Percentiles rank a stretch among this genome's conserved stretches.
Conservation (phyloP, 1,284 basidiomycete genomes). For the Phylloboletellus chloephorus region DNA sequence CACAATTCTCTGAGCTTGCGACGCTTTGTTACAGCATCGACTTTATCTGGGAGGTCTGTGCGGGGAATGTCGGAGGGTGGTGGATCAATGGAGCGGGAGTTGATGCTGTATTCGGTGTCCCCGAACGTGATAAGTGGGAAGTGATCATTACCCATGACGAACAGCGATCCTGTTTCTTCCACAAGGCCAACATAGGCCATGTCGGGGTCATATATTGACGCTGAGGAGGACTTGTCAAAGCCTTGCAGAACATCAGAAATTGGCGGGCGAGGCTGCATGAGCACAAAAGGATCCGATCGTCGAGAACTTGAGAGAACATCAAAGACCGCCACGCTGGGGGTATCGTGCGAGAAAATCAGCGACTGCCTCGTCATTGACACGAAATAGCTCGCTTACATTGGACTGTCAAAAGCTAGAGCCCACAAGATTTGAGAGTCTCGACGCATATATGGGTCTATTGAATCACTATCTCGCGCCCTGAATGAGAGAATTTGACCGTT, state of each 20-base stretch:
- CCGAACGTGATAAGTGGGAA: slow-evolving; percentile 76
- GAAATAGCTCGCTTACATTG: slow-evolving; percentile 18
- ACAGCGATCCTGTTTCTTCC: slow-evolving; percentile 66
- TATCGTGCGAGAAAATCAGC: slow-evolving; percentile 9
- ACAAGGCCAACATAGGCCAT: slow-evolving; percentile 72
- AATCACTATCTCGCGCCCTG: slow-evolving; percentile 37
- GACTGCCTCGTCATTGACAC: not conserved
- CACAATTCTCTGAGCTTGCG: slow-evolving; percentile 37
- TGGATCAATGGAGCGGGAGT: slow-evolving; percentile 34
- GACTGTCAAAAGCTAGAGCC: slow-evolving; percentile 30
- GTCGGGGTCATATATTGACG: slow-evolving; percentile 44
- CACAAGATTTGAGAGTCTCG: slow-evolving; percentile 47
- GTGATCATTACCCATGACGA: slow-evolving; percentile 67
- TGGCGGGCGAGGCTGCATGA: slow-evolving; percentile 71
- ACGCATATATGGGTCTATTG: slow-evolving; percentile 20
- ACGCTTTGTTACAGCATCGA: slow-evolving; percentile 42
- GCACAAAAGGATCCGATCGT: slow-evolving; percentile 58
- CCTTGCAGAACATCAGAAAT: slow-evolving; percentile 54
- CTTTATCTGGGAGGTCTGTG: slow-evolving; percentile 34
- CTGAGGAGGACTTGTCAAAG: slow-evolving; percentile 35
- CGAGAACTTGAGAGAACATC: slow-evolving; percentile 56
- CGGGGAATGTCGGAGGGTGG: slow-evolving; percentile 27
- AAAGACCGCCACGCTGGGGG: slow-evolving; percentile 66
- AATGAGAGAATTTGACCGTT: slow-evolving; percentile 75
- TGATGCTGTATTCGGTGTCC: slow-evolving; percentile 33